Evolutionary conservation across 371 early-diverging fungal species (phyloP), one percentile per base, ranked within the genome.

Genomic region (Rhizomucor pusillus): DNA sequence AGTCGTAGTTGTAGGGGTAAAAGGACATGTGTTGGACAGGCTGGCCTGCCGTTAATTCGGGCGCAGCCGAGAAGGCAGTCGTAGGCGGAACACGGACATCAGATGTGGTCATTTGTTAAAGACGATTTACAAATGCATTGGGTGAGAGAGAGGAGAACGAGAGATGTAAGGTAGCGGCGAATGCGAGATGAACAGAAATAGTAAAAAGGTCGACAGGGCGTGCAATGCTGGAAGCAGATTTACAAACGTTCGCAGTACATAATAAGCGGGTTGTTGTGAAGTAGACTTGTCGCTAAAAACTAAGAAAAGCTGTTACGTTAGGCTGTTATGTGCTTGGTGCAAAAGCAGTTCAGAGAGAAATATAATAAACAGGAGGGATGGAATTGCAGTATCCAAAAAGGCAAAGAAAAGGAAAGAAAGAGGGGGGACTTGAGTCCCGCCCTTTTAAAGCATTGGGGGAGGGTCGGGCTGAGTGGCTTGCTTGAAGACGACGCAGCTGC

Each of bases 61-160:
- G 36, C 23, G 29, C 56, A 16, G 37, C 50, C 29, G 59, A 11
- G 39, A 54, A 55, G n/a, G 50, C 18, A 36, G 50, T 43, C 35
- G 58, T 50, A 37, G 58, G 41, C 54, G 50, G 50, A 20, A 46
- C 46, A 46, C 50, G 60, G 33, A 60, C 60, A 60, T 60, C 60
- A 50, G 51, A 60, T 37, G 54, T 54, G 24, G 54, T 55, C 60
- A 60, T 60, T 60, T 40, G 59, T 45, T 40, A 41, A 43, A 44
- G 9, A 25, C 13, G 24, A 35, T 40, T 20, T n/a, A 24, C 12
- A 22, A 22, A 14, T 46, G 25, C 35, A 49, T 33, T 35, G 19
- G 47, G 46, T 44, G 20, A 47, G 33, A 46, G 25, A 25, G 33
- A 46, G 46, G 22, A 49, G 23, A 22, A 20, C 6, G 36, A 36